Conservation (phyloP, 805 yeast species). For the Starmera amethionina region DNA sequence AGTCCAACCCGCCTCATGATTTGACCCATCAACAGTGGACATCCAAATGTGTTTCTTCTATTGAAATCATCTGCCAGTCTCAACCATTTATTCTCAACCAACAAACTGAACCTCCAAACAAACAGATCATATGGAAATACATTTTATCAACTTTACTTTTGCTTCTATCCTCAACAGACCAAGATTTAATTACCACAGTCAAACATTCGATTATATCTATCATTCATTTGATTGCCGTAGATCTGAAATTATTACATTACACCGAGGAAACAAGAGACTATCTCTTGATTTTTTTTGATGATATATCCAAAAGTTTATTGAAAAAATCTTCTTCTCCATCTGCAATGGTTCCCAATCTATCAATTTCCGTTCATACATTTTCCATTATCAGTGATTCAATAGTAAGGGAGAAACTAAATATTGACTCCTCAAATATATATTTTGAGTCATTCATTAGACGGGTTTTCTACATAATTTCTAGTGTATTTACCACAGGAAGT, state of each 20-base stretch:
- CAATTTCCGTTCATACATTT: slow-evolving; percentile 12
- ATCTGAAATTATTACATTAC: slow-evolving; percentile 12
- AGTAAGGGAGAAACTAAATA: slow-evolving; percentile 10
- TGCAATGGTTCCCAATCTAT: slow-evolving; percentile 5
- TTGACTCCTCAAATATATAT: slow-evolving; percentile 11
- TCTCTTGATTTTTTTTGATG: slow-evolving; percentile 8
- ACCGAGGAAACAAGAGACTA: slow-evolving; percentile 9
- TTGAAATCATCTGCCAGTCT: slow-evolving; percentile 14
- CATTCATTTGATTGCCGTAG: slow-evolving; percentile 11
- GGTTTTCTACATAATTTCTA: slow-evolving; percentile 10
- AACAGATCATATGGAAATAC: slow-evolving; percentile 9
- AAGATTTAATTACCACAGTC: slow-evolving; percentile 7
- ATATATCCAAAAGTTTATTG: slow-evolving; percentile 6
- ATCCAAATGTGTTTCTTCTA: slow-evolving; percentile 10
- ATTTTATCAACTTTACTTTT: slow-evolving; percentile 12
- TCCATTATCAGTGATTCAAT: slow-evolving; percentile 14
- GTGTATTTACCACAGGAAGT: slow-evolving; percentile 1
- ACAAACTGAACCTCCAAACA: slow-evolving; percentile 1
- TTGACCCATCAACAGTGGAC: slow-evolving; percentile 8
- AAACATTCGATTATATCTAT: slow-evolving; percentile 13
- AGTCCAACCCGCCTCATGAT: slow-evolving; percentile 8
- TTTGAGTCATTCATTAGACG: slow-evolving; percentile 16
- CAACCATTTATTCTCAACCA: slow-evolving; percentile 13
- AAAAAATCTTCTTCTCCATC: slow-evolving; percentile 6
- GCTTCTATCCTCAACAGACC: slow-evolving; percentile 7